Evolutionary conservation across 169 alveolate species (phyloP), one percentile per base, ranked within the genome.

Genomic region (Cryptosporidium meleagridis): DNA sequence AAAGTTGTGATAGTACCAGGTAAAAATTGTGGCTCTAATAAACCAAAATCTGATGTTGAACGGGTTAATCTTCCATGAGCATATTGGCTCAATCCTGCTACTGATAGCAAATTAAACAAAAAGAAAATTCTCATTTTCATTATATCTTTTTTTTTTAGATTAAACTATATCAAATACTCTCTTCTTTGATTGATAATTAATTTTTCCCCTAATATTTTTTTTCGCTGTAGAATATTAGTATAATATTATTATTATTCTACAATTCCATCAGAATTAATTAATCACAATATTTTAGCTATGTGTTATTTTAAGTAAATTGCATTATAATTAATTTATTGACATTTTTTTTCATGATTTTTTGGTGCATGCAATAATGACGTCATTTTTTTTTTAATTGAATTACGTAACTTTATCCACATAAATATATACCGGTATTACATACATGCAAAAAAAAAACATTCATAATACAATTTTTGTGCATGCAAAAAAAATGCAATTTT

Each of bases 1-100:
- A 80, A 48, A 33, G 89, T 41, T 21, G 89, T 61, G 18, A 80
- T 80, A n/a, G 89, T 80, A 23, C 89, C 89, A 16, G 89, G 89
- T 10, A 80, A 23, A 65, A 80, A 80, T 31, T 80, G 89, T 8
- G 89, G 89, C 52, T 80, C 89, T n/a, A 80, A 61, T 33, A 65
- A 31, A 12, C 70, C 89, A 65, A 62, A 67, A 48, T 67, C 75
- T 35, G 86, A 23, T n/a, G 65, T 80, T 18, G 89, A 80, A 44
- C 89, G 55, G 45, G 75, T 44, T 65, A 80, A 12, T 80, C 89
- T 80, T 80, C 69, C 89, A 8, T 62, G 23, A 12, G 35, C 75
- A 23, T 18, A 73, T 9, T 62, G 59, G 23, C 70, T 59, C 44
- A 52, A 53, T 29, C 71, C 71, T 31, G 67, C 53, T 7, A 37